Conservation (phyloP, 73 alveolate genomes). For the Tetrahymena malaccensis region DNA sequence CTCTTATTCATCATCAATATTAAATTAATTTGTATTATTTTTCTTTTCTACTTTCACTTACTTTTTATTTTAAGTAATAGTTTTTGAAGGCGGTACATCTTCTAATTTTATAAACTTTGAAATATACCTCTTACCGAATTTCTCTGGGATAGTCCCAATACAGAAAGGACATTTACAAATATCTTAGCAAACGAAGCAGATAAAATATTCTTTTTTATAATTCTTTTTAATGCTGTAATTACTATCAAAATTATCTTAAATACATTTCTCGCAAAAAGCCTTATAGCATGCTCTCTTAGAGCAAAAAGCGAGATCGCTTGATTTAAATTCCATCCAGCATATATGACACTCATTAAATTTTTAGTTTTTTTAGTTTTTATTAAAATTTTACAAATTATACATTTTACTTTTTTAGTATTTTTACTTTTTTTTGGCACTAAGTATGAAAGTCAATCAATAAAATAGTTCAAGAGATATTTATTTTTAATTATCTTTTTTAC, state of each 20-base stretch:
- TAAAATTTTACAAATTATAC: background rate
- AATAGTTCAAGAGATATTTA: background rate
- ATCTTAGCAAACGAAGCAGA: background rate
- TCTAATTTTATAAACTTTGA: background rate
- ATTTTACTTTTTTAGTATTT: background rate
- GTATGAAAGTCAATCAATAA: background rate
- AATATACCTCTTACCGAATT: background rate
- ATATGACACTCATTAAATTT: background rate
- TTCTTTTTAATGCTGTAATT: background rate
- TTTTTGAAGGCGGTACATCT: background rate
- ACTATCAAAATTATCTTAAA: background rate
- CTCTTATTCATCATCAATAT: background rate
- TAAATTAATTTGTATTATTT: no score
- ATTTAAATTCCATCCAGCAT: background rate
- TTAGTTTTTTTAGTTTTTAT: background rate
- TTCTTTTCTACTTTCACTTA: background rate
- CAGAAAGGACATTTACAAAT: background rate
- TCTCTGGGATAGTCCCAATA: background rate
- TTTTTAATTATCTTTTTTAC: background rate
- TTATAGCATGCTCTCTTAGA: background rate
- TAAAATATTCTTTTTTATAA: background rate
- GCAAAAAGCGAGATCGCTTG: background rate
- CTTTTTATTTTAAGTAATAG: background rate
- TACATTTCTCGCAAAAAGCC: background rate
- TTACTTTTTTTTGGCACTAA: background rate